Evolutionary conservation across 164 flowering plant genomes (phyloP), one percentile per base, ranked within the genome.

Genomic region (Saururus chinensis): DNA sequence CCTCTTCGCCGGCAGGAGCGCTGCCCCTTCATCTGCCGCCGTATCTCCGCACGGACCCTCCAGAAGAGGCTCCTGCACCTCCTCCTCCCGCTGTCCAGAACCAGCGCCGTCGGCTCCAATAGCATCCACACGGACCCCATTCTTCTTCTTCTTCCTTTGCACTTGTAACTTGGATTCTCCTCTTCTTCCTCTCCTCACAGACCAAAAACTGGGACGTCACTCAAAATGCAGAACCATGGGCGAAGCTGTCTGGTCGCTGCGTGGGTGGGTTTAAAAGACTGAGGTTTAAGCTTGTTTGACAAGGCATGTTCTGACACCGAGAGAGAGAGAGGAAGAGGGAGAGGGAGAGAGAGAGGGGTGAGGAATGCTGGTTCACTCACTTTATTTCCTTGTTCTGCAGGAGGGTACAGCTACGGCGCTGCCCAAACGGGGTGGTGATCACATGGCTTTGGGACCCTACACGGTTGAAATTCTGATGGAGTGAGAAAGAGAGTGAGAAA

Each of bases 1-100:
- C 70, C 74, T 54, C 68, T 56, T 57, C 70, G 78, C 49, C 49
- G 11, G 14, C 14, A 8, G 56, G 64, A 54, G n/a, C 71, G 65
- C 16, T 59, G 74, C 16, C 13, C 49, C 77, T 78, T 80, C 35
- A 72, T 41, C 8, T 72, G 76, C 66, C 77, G 81, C 75, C 75
- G 85, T 64, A 79, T 24, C 12, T 86, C 78, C 48, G 88, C 84
- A 64, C 76, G 83, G 63, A 78, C 60, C 66, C 76, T 86, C 82
- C 84, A 82, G 56, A 78, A 82, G 19, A 84, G 62, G 37, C 75
- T 82, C 66, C 73, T 78, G 77, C 84, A 86, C 9, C 64, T 53
- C 25, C 56, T 53, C 20, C 13, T 53, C 56, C 56, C 56, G 22
- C 22, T 53, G 0, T 53, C 24, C 10, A 53, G 25, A 19, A 53